These are phyloP conservation scores for Daldinia concentrica DNA, from an alignment of 495 filamentous ascomycete genomes.

Conservation along the genomic window DNA sequence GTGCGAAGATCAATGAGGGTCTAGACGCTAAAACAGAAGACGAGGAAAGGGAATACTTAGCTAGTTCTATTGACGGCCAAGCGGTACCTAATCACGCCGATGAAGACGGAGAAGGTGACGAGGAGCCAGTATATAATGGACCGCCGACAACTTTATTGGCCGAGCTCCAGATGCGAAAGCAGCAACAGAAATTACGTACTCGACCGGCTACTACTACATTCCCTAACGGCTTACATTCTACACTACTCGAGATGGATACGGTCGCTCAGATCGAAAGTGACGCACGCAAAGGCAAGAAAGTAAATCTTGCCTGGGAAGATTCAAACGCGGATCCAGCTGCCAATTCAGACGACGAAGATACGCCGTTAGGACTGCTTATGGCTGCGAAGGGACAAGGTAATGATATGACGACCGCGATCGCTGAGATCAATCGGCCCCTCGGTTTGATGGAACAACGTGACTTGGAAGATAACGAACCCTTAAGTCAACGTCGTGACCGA, in stretches of 20 bases:
- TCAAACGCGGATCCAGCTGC: constrained; percentile 53
- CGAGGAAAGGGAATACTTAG: constrained; percentile 41
- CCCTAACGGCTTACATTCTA: constrained; percentile 84
- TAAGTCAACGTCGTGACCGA: constrained; percentile 80
- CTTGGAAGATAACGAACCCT: constrained; percentile 89
- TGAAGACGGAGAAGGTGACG: constrained; percentile 49
- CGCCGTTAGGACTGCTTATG: constrained; percentile 85
- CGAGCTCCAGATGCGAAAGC: constrained; percentile 89
- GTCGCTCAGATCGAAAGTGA: constrained; percentile 88
- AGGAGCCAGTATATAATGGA: constrained; percentile 64
- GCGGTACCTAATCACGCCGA: constrained; percentile 54
- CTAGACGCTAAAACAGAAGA: constrained; percentile 46
- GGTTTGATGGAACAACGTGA: constrained; percentile 87
- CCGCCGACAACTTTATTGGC: constrained; percentile 90
- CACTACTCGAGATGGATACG: constrained; percentile 87
- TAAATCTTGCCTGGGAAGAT: constrained; percentile 91
- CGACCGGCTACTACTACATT: constrained; percentile 71
- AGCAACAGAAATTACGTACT: constrained; percentile 78
- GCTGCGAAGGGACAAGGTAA: constrained; percentile 65
- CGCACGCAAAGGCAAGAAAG: constrained; percentile 73
- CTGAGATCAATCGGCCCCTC: constrained; percentile 69
- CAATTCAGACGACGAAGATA: constrained; percentile 70
- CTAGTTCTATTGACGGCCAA: constrained; percentile 44
- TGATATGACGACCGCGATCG: constrained; percentile 62
- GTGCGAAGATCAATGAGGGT: constrained; percentile 25